Percentiles rank a stretch among this genome's conserved stretches.
phyloP scores from a whole-genome alignment of 768 basidiomycete species.

The Mycena crocata region DNA sequence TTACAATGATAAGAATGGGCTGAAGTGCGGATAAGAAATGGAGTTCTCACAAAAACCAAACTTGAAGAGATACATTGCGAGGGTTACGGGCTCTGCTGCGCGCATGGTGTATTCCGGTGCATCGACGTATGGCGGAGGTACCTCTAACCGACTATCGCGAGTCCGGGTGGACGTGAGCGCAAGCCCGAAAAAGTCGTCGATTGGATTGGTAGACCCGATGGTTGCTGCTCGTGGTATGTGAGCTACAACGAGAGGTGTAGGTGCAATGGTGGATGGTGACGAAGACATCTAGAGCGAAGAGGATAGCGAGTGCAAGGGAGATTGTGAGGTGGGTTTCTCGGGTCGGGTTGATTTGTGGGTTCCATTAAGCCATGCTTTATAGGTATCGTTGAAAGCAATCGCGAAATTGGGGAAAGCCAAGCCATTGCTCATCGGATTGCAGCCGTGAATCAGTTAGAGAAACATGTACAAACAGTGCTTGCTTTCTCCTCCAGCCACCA shows the following conservation, averaged over 20 bases:
- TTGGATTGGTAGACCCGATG: slow-evolving; percentile 35
- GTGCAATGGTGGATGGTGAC: neutral
- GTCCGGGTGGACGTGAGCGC: slow-evolving; percentile 47
- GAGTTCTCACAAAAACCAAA: slow-evolving; percentile 68
- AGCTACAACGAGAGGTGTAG: slow-evolving; percentile 10
- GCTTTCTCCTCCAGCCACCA: too few species aligned
- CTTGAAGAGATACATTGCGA: slow-evolving; percentile 71
- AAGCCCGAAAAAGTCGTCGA: slow-evolving; percentile 52
- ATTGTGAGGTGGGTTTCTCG: neutral
- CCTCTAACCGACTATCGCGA: slow-evolving; percentile 49
- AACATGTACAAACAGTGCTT: too few species aligned
- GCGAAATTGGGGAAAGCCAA: too few species aligned
- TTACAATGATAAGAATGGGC: slow-evolving; percentile 12
- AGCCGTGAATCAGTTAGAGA: too few species aligned
- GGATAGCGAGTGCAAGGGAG: neutral
- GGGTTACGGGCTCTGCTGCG: slow-evolving; percentile 61
- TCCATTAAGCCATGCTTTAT: too few species aligned
- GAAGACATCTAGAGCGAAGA: slow-evolving; percentile 5
- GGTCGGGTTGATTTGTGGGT: neutral
- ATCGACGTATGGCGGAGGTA: slow-evolving; percentile 58
- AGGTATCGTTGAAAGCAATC: too few species aligned
- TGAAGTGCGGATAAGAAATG: neutral
- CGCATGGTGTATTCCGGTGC: slow-evolving; percentile 49
- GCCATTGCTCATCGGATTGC: too few species aligned
- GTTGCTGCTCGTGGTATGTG: slow-evolving; percentile 22